These are phyloP conservation scores for Oryza meyeriana DNA, from an alignment of 176 grass and related monocot species.

Conservation along the genomic window DNA sequence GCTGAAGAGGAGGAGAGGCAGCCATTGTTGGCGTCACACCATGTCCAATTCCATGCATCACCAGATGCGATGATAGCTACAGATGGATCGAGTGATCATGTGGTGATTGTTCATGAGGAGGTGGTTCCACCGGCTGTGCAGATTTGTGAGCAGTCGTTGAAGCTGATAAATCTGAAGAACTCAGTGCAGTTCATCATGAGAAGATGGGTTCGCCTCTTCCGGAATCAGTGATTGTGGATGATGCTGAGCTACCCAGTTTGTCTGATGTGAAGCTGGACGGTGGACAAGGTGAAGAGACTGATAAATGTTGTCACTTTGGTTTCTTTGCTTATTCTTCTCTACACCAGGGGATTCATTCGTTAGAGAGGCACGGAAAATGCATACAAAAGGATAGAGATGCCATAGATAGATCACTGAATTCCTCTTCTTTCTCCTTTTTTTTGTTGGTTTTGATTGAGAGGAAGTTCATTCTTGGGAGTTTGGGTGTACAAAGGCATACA, in stretches of 20 bases:
- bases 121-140: slow-evolving; percentile 32
- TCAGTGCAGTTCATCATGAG: neutral
- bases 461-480: neutral
- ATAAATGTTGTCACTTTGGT: slow-evolving; percentile 30
- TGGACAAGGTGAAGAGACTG: slow-evolving; percentile 38
- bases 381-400: neutral
- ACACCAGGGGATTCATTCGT: slow-evolving; percentile 30
- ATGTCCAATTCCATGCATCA: neutral
- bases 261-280: slow-evolving; percentile 18
- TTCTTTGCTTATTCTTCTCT: slow-evolving; percentile 30
- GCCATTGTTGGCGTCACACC: neutral
- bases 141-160: neutral
- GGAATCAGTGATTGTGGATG: neutral
- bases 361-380: neutral
- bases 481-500: neutral
- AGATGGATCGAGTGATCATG: neutral
- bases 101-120: slow-evolving; percentile 11
- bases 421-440: neutral
- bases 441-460: neutral
- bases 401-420: neutral
- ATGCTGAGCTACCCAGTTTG: neutral
- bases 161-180: neutral
- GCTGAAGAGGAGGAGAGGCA: neutral
- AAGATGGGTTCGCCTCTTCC: neutral
- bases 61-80: neutral